phyloP scores from a whole-genome alignment of 2,329 filamentous ascomycete genomes.

The Colletotrichum neosansevieriae region DNA sequence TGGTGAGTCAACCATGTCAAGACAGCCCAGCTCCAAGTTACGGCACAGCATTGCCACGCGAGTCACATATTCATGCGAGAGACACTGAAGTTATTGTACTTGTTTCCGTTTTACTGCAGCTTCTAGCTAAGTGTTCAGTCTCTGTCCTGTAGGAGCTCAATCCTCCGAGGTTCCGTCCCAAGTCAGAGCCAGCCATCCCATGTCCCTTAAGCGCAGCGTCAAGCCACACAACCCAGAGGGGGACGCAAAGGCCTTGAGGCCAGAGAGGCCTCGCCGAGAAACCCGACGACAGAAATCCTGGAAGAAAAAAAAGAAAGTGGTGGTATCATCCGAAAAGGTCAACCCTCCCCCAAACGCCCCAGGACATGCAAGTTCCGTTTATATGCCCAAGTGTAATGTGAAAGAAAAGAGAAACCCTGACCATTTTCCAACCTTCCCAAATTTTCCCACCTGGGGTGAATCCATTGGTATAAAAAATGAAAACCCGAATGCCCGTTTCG shows the following conservation, averaged over 20 bases:
- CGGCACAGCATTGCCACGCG: background rate
- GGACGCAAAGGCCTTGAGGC: background rate
- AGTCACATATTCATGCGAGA: background rate
- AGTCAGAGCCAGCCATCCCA: background rate
- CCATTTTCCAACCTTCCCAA: background rate
- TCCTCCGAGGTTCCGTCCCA: background rate
- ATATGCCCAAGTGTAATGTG: constrained; percentile 23
- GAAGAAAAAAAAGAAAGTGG: constrained; percentile 34
- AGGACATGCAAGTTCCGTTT: constrained; percentile 35
- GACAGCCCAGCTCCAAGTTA: background rate
- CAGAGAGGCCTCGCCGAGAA: constrained; percentile 6
- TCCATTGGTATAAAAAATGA: too few relatives aligned
- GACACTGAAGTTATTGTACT: background rate
- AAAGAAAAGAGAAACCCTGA: constrained; percentile 6
- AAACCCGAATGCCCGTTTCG: constrained; percentile 25
- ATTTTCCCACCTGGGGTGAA: constrained; percentile 2
- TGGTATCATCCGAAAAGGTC: constrained; percentile 38
- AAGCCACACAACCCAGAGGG: constrained; percentile 22
- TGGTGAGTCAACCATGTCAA: background rate
- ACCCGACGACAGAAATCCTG: constrained; percentile 3
- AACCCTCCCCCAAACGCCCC: constrained; percentile 33
- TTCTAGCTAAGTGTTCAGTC: constrained; percentile 1
- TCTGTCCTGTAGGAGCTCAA: background rate
- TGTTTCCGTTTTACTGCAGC: constrained; percentile 11
- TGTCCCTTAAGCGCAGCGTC: constrained; percentile 25